phyloP scores from a whole-genome alignment of 2,329 filamentous ascomycete species.

The Aspergillus niger region DNA sequence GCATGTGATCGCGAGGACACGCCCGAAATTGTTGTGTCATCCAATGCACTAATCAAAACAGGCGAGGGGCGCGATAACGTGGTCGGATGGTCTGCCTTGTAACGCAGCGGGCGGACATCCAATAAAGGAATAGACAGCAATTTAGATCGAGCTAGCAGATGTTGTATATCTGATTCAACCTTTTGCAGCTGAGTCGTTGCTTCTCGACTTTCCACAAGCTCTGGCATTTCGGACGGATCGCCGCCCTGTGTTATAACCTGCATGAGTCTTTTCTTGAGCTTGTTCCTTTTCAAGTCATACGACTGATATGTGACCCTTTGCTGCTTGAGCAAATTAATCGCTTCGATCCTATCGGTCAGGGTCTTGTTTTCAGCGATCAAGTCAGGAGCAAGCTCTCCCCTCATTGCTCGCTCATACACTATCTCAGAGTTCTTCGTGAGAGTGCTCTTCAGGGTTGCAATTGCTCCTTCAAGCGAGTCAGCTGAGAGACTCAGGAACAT shows the following conservation, averaged over 20 bases:
- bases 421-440: slow-evolving; percentile 39
- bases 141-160: slow-evolving; percentile 35
- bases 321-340: slow-evolving; percentile 37
- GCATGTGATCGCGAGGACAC: slow-evolving; percentile 3
- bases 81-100: background rate
- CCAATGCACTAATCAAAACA: background rate
- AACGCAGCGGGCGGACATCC: background rate
- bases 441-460: slow-evolving; percentile 33
- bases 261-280: slow-evolving; percentile 40
- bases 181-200: slow-evolving; percentile 37
- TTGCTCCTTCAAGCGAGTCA: slow-evolving; percentile 28
- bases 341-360: slow-evolving; percentile 40
- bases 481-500: slow-evolving; percentile 37
- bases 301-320: slow-evolving; percentile 30
- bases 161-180: slow-evolving; percentile 36
- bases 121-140: slow-evolving; percentile 22
- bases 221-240: slow-evolving; percentile 34
- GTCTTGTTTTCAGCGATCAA: slow-evolving; percentile 39
- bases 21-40: background rate
- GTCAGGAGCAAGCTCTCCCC: slow-evolving; percentile 36
- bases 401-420: slow-evolving; percentile 41
- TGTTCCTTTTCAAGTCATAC: slow-evolving; percentile 34
- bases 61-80: background rate
- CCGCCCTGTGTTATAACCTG: slow-evolving; percentile 37
- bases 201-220: slow-evolving; percentile 37